Base-by-base conservation (phyloP, 1,139 yeast species). In the Spathaspora sp. region DNA sequence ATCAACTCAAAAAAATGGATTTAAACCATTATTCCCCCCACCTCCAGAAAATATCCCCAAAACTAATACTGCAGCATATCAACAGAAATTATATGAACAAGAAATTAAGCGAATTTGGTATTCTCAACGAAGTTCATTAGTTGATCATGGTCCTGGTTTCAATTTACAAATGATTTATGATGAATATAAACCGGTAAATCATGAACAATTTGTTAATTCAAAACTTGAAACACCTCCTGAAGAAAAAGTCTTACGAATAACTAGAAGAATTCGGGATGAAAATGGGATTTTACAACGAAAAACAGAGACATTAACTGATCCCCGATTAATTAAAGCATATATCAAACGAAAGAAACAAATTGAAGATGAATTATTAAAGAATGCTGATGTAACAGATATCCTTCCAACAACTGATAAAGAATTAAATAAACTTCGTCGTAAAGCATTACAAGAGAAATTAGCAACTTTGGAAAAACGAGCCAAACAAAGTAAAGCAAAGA, bases 1-100 rank as follows among this genome's bases (percentile, higher is more conserved):
- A 52, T 89, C 97, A 0, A 89, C 98, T 0, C 95, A 93, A 87
- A 93, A 91, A 65, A 96, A 95, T 58, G 96, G 97, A 1, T 93
- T 93, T 65, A 76, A 81, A 44, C 89, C 91, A 1, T 68, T 77
- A n/a, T 64, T 70, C 49, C 67, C 86, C 67, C 75, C 76, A 4
- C 69, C 68, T 4, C 69, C 66, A 43, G 77, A 72, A 44, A 64
- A 60, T 44, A 67, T 68, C n/a, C 78, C 78, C n/a, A 74, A 74
- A 48, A 70, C 69, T 48, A 71, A 66, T 38, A 72, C 77, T 8
- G 77, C 78, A 0, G 95, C 97, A 0, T 76, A 87, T 52, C 98
- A 91, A 63, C 98, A 93, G 60, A 86, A 86, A 60, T 82, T 95
- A 2, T 95, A 95, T 57, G 97, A 93, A 55, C 93, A 87, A 49